Base-by-base conservation (phyloP, 2,329 filamentous ascomycete species). In the Paracamarosporium sp. region DNA sequence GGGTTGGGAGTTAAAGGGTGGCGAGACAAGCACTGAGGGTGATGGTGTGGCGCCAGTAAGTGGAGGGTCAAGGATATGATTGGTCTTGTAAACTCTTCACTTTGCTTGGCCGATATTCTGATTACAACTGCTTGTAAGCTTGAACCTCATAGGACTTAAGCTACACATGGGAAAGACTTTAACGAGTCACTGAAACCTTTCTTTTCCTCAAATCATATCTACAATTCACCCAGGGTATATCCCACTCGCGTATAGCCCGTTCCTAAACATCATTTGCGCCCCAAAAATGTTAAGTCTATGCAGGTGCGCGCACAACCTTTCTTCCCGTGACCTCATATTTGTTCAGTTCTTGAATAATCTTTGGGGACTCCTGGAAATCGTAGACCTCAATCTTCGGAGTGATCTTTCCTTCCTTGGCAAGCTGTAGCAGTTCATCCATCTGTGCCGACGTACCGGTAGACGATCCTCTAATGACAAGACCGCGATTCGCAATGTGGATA, bases 401-500 rank as follows among this genome's bases (percentile, higher is more conserved):
- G 17, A 76, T 79, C 41, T 80, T 80, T 4, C 78, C 79, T 25
- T 76, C 65, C 9, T 80, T 64, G 4, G 79, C 79, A 64, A 80
- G 72, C 40, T 78, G 72, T 35, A 82, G 65, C 13, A 82, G 63
- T 48, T 81, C 80, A 9, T 80, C 71, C 80, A 82, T 81, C 56
- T 82, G 79, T 45, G 69, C 66, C 3, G 72, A 71, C 1, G 75
- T 82, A 1, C 80, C 80, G 0, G 79, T 80, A 2, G 80, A 81
- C 7, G 80, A 80, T 3, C 80, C 80, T 30, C 80, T 76, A 53
- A 82, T 81, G 3, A 77, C 77, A 2, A 81, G 67, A 13, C 80
- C 79, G 63, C 76, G 77, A 25, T 81, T 79, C 35, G 80, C 79
- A 50, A 82, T 81, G 28, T 80, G 77, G 24, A 82, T 77, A 0